phyloP scores from a whole-genome alignment of 139 green algal species.

The Asterochloris sp. region DNA sequence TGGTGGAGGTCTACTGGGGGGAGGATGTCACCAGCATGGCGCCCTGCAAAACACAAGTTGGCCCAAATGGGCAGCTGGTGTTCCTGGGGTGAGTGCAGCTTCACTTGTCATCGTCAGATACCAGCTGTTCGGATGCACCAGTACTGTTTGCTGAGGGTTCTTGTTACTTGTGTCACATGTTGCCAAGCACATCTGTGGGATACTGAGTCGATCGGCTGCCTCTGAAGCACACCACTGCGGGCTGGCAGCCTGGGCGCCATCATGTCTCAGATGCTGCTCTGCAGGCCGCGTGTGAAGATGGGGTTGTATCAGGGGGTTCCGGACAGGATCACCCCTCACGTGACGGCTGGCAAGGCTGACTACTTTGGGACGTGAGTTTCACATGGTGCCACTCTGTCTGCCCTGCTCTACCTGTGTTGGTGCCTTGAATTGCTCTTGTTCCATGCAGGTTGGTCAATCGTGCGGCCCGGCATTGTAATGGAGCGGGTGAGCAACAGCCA shows the following conservation, averaged over 20 bases:
- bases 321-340: conserved; percentile 47
- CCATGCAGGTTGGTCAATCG: too few species aligned
- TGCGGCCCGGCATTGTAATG: neutral
- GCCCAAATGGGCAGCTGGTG: neutral
- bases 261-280: conserved; percentile 26
- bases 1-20: too few species aligned
- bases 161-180: too few species aligned
- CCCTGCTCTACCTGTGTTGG: neutral
- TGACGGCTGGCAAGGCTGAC: conserved; percentile 53
- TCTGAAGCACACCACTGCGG: too few species aligned
- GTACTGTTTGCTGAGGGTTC: too few species aligned
- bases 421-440: neutral
- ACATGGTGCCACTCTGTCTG: neutral
- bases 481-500: neutral
- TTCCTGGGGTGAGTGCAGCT: neutral
- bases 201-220: too few species aligned
- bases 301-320: conserved; percentile 53
- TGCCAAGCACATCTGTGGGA: too few species aligned
- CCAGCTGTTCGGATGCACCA: too few species aligned
- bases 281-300: conserved; percentile 50
- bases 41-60: neutral
- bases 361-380: conserved; percentile 36
- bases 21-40: too few species aligned
- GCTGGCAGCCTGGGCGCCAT: too few species aligned
- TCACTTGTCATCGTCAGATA: too few species aligned